phyloP scores from a whole-genome alignment of 352 stramenopile species.

The Phytophthora pluvialis region DNA sequence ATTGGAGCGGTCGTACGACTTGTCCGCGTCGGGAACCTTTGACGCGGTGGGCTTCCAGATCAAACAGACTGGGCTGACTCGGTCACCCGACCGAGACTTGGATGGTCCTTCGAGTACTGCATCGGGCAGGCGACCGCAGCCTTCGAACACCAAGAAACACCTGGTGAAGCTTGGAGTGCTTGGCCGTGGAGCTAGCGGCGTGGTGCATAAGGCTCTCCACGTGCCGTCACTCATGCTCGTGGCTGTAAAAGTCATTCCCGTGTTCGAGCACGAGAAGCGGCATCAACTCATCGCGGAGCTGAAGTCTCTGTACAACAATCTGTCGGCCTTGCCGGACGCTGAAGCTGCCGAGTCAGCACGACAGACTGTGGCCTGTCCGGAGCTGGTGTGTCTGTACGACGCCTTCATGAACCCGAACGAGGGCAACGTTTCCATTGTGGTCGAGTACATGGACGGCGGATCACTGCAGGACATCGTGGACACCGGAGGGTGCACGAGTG shows the following conservation, averaged over 20 bases:
- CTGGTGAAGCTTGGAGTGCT: conserved; percentile 85
- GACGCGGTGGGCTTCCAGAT: conserved; percentile 85
- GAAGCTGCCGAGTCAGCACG: conserved; percentile 37
- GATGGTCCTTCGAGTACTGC: conserved; percentile 23
- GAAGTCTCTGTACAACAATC: conserved; percentile 88
- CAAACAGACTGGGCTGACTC: conserved; percentile 81
- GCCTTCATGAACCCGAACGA: conserved; percentile 94
- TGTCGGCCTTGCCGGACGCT: conserved; percentile 71
- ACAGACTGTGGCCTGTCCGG: conserved; percentile 67
- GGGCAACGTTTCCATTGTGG: conserved; percentile 93
- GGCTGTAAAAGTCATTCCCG: conserved; percentile 91
- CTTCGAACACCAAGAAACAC: conserved; percentile 78
- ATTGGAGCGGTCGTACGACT: conserved; percentile 81
- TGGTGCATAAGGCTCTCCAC: conserved; percentile 91
- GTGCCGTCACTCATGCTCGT: conserved; percentile 90
- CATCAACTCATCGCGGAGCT: conserved; percentile 89
- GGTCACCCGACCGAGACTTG: conserved; percentile 55
- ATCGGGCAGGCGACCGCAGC: conserved; percentile 37
- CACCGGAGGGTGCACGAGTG: conserved; percentile 84
- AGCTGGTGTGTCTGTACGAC: conserved; percentile 94
- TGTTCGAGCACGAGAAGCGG: conserved; percentile 90
- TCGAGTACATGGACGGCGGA: conserved; percentile 97
- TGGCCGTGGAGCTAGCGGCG: conserved; percentile 84
- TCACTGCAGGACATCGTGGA: conserved; percentile 94
- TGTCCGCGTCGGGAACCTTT: conserved; percentile 84